Conservation (phyloP, 331 rosid species). For the Saraca asoca region DNA sequence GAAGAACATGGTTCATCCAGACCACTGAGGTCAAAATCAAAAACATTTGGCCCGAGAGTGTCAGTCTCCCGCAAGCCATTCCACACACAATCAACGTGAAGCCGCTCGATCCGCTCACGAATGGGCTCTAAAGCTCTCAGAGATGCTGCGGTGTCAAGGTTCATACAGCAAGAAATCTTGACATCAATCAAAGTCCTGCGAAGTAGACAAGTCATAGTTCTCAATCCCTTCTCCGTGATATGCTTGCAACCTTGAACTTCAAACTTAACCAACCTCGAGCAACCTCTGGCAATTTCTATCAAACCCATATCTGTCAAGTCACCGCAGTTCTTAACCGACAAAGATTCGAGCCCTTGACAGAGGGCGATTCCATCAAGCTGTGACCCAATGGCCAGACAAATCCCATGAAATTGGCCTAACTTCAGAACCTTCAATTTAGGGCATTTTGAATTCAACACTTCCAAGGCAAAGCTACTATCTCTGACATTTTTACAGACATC, state of each 20-base stretch:
- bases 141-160: conserved; percentile 56
- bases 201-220: conserved; percentile 71
- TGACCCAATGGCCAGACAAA: conserved; percentile 74
- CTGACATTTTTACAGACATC: conserved; percentile 82
- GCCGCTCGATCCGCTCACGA: conserved; percentile 63
- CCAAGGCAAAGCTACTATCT: conserved; percentile 71
- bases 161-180: conserved; percentile 65
- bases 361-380: conserved; percentile 80
- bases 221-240: conserved; percentile 65
- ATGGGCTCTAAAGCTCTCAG: conserved; percentile 75
- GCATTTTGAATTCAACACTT: conserved; percentile 62
- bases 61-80: conserved; percentile 41
- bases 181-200: conserved; percentile 60
- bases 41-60: conserved; percentile 33
- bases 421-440: conserved; percentile 62
- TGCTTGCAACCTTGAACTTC: conserved; percentile 72
- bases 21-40: conserved; percentile 42
- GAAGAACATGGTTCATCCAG: conserved; percentile 30
- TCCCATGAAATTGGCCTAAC: conserved; percentile 79
- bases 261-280: conserved; percentile 59
- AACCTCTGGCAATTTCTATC: conserved; percentile 88
- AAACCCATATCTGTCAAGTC: conserved; percentile 90
- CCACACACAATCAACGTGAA: conserved; percentile 91
- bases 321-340: conserved; percentile 60
- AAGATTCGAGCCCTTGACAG: conserved; percentile 70